A percentile compares a stretch with the other conserved stretches of the same genome.
phyloP scores from a whole-genome alignment of 2,329 filamentous ascomycete genomes.

The Exophiala alcalophila region DNA sequence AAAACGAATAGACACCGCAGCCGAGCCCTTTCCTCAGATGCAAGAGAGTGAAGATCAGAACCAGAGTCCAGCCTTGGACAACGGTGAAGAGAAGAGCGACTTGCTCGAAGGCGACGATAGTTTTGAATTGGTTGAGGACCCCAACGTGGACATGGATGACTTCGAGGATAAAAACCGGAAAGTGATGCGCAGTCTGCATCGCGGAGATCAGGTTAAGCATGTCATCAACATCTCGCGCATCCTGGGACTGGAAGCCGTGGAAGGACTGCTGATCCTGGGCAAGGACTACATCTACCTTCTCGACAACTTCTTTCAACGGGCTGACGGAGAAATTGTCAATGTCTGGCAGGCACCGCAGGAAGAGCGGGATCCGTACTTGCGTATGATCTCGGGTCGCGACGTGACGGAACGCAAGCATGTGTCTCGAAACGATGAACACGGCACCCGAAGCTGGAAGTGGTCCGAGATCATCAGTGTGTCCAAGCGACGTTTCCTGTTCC shows the following conservation, averaged over 20 bases:
- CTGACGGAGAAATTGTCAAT: constrained; percentile 94
- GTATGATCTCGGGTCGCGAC: constrained; percentile 82
- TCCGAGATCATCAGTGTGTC: constrained; percentile 91
- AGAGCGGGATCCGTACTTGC: constrained; percentile 91
- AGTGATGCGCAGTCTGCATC: constrained; percentile 89
- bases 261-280: constrained; percentile 88
- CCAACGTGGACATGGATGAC: constrained; percentile 76
- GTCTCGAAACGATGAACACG: constrained; percentile 61
- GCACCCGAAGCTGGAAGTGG: constrained; percentile 90
- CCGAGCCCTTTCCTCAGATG: constrained; percentile 32
- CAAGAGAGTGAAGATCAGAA: constrained; percentile 34
- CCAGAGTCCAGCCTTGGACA: constrained; percentile 18
- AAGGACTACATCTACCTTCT: constrained; percentile 91
- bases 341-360: constrained; percentile 90
- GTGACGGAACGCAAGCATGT: constrained; percentile 54
- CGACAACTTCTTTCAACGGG: constrained; percentile 92
- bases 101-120: constrained; percentile 69
- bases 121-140: constrained; percentile 93
- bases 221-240: constrained; percentile 96
- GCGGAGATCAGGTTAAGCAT: constrained; percentile 85
- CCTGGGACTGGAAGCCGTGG: constrained; percentile 86
- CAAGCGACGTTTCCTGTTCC: constrained; percentile 90
- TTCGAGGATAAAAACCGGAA: constrained; percentile 98
- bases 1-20: constrained; percentile 8
- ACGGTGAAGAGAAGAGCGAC: constrained; percentile 37